Percentiles rank a stretch among this genome's conserved stretches.
Conservation (phyloP, 768 basidiomycete species). For the Termitomyces sp. region DNA sequence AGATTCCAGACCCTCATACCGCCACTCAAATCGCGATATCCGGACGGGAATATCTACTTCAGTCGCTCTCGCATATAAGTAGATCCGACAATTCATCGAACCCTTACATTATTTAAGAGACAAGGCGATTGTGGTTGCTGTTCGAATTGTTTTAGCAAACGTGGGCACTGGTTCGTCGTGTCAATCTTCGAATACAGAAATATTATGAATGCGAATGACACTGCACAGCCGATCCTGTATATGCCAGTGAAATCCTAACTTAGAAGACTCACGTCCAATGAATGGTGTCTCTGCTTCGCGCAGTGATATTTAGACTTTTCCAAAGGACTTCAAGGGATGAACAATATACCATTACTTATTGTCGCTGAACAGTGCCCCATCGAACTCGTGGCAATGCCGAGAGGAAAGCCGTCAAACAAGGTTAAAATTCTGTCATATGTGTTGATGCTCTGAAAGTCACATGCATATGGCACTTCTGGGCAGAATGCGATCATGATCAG, state of each 20-base stretch:
- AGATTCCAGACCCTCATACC: background rate
- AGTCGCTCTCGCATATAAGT: background rate
- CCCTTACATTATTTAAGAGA: background rate
- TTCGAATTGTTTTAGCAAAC: too few relatives aligned
- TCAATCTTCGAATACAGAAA: background rate
- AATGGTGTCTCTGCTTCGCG: background rate
- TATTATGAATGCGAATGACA: background rate
- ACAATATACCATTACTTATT: background rate
- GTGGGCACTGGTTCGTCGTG: background rate
- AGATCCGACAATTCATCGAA: background rate
- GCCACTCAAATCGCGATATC: background rate
- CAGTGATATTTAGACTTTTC: background rate
- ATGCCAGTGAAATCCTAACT: background rate
- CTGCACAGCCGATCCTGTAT: background rate
- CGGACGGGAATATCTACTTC: background rate
- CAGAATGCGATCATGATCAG: background rate
- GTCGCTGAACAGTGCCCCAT: background rate
- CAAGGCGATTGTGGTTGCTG: background rate
- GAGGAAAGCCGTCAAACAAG: conserved; percentile 7
- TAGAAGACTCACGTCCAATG: background rate
- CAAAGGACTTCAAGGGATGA: background rate
- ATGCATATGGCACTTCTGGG: background rate
- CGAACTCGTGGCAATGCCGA: background rate
- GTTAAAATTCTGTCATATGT: conserved; percentile 6
- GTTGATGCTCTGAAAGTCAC: background rate